Percentiles rank a stretch among this genome's conserved stretches.
Conservation (phyloP, 129 eudicot species). For the Chrysanthemum lavandulifolium region DNA sequence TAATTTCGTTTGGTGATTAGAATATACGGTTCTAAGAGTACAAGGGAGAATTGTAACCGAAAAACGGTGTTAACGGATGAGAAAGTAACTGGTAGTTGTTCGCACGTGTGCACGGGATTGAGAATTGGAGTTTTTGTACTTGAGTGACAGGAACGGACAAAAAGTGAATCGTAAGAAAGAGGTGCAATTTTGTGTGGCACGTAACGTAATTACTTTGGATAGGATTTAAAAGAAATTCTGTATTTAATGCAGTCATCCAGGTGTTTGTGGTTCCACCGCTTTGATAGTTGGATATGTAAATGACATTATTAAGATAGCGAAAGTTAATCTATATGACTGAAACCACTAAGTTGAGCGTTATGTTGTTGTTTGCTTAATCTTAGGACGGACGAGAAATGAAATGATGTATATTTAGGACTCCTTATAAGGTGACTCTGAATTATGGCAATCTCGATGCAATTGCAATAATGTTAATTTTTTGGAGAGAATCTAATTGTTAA, state of each 20-base stretch:
- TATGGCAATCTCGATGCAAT: too few species aligned
- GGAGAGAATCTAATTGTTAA: too few species aligned
- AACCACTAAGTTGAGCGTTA: too few species aligned
- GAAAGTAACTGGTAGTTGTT: not conserved
- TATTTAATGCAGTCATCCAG: constrained; percentile 7
- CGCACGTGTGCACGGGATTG: not conserved
- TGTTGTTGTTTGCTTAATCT: too few species aligned
- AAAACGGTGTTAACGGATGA: not conserved
- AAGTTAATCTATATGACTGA: not conserved
- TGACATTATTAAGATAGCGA: not conserved
- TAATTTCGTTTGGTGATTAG: too few species aligned
- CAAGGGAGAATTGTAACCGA: not conserved
- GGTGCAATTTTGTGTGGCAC: not conserved
- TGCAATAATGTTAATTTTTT: too few species aligned
- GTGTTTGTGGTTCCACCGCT: not conserved
- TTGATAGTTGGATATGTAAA: constrained; percentile 11
- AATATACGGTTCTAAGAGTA: not conserved
- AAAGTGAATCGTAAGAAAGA: not conserved
- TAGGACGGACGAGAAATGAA: too few species aligned
- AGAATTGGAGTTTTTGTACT: not conserved
- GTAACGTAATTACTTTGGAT: not conserved
- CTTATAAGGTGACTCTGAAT: too few species aligned
- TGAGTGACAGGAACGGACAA: not conserved
- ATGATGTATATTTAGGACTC: too few species aligned
- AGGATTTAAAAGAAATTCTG: not conserved